Evolutionary conservation across 139 green algal species (phyloP).

Genomic region (Chlorella sorokiniana): DNA sequence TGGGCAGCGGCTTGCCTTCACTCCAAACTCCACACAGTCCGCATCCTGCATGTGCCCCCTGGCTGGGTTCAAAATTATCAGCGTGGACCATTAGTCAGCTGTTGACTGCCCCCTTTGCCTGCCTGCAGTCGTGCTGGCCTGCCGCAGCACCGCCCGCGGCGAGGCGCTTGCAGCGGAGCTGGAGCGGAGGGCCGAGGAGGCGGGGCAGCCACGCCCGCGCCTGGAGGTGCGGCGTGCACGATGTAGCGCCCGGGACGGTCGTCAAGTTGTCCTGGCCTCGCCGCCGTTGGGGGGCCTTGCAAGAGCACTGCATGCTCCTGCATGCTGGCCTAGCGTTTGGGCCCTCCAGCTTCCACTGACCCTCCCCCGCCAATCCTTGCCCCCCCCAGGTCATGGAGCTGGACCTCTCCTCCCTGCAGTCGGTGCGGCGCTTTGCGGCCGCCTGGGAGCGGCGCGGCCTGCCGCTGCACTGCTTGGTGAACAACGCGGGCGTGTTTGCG

Average conservation of each 20-base stretch:
- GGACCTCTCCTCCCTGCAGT: conserved; percentile 79
- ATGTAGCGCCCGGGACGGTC: too few species aligned
- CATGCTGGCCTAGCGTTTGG: background rate
- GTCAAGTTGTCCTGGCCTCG: too few species aligned
- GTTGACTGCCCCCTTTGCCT: background rate
- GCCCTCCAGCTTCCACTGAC: background rate
- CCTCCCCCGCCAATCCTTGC: background rate
- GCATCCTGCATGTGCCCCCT: too few species aligned
- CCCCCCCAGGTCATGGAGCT: conserved; percentile 66
- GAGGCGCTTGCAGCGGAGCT: conserved; percentile 55
- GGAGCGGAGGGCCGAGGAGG: conserved; percentile 28
- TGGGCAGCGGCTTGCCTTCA: conserved; percentile 24
- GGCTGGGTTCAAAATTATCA: too few species aligned
- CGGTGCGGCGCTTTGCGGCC: conserved; percentile 70
- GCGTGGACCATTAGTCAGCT: too few species aligned
- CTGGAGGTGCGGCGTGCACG: conserved; percentile 40
- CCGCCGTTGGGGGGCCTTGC: background rate
- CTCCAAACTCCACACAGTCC: background rate
- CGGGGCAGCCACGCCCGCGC: conserved; percentile 3
- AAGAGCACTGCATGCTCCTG: background rate
- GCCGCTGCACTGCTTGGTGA: conserved; percentile 85
- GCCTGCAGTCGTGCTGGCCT: conserved; percentile 77
- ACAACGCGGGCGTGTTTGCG: conserved; percentile 78
- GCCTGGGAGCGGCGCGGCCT: conserved; percentile 54
- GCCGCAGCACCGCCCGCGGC: conserved; percentile 58